phyloP scores from a whole-genome alignment of 257 asterid species.

The Scutellaria galericulata region DNA sequence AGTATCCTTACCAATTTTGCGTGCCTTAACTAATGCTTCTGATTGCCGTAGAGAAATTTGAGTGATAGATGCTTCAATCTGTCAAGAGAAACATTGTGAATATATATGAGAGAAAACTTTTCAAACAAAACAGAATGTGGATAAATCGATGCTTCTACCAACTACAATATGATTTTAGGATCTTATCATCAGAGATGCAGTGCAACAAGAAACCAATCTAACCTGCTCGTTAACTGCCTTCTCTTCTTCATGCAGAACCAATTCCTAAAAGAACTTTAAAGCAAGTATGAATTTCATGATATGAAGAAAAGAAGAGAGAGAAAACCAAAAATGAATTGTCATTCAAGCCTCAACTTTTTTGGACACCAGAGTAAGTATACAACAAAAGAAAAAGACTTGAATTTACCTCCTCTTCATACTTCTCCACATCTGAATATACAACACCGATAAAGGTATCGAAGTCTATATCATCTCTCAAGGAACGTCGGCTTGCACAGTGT shows the following conservation, averaged over 20 bases:
- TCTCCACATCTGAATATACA: constrained; percentile 48
- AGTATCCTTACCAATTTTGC: background rate
- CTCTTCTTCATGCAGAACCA: constrained; percentile 29
- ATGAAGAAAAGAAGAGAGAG: background rate
- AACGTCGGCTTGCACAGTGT: constrained; percentile 60
- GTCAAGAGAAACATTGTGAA: background rate
- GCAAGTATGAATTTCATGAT: background rate
- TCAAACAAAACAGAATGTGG: too few relatives aligned
- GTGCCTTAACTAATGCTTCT: constrained; percentile 3
- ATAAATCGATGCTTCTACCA: too few relatives aligned
- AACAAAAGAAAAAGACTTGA: background rate
- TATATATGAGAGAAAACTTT: too few relatives aligned
- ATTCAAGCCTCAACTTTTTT: too few relatives aligned
- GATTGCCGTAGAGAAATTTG: constrained; percentile 9
- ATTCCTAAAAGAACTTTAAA: constrained; percentile 4
- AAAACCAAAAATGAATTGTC: background rate
- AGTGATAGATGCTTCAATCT: constrained; percentile 18
- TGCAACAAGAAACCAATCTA: constrained; percentile 1
- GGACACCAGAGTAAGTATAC: background rate
- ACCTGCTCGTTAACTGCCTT: constrained; percentile 26
- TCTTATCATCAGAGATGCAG: background rate
- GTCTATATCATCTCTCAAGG: constrained; percentile 55
- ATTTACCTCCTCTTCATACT: constrained; percentile 56
- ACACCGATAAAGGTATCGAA: constrained; percentile 49
- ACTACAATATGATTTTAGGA: background rate